Evolutionary conservation across 2,329 filamentous ascomycete genomes (phyloP).

Genomic region (Pleoardoris graminearum): DNA sequence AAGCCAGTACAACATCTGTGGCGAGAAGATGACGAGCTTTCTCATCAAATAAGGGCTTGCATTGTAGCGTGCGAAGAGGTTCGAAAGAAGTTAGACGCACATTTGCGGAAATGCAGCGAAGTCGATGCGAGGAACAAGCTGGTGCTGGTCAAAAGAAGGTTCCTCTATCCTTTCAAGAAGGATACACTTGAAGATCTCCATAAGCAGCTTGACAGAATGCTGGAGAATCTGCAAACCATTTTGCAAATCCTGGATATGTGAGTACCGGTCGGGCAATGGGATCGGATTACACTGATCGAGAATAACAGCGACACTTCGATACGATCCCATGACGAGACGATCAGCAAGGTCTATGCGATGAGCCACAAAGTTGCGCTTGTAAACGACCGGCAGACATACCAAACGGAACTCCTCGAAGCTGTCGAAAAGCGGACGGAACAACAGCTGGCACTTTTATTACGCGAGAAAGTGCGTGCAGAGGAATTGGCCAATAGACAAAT

Average conservation of each 20-base stretch:
- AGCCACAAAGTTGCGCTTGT: not conserved
- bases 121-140: not conserved
- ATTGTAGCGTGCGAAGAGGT: conserved; percentile 1
- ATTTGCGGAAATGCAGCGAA: conserved; percentile 1
- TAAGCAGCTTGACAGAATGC: conserved; percentile 5
- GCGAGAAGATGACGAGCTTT: conserved; percentile 6
- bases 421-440: no score
- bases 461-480: not conserved
- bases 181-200: conserved; percentile 5
- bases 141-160: not conserved
- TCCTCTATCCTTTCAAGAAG: conserved; percentile 12
- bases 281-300: no score
- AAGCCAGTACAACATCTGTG: not conserved
- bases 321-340: not conserved
- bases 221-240: conserved; percentile 5
- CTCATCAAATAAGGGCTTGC: not conserved
- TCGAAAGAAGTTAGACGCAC: not conserved
- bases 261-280: no score
- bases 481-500: not conserved
- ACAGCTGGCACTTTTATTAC: no score
- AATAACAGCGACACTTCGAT: conserved; percentile 5
- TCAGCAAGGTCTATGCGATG: not conserved
- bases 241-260: conserved; percentile 4
- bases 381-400: not conserved
- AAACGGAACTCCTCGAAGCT: conserved; percentile 3